Conservation (phyloP, 768 basidiomycete species). For the Russula griseocarnosa region DNA sequence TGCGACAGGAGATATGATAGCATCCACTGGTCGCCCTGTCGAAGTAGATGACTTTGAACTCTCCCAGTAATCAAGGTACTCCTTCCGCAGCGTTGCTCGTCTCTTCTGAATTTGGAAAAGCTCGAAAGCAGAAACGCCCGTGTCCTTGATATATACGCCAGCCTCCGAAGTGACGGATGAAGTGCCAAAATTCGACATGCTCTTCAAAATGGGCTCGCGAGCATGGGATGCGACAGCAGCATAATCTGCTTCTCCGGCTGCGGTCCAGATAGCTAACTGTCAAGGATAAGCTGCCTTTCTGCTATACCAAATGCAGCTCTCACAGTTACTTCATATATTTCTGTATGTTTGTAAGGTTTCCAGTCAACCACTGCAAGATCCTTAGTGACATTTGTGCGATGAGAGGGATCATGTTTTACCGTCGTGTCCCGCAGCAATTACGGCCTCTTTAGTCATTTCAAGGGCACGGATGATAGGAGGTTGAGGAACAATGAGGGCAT, state of each 20-base stretch:
- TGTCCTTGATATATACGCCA: conserved; percentile 9
- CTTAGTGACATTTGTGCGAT: neutral
- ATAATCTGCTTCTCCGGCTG: conserved; percentile 21
- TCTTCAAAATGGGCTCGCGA: conserved; percentile 26
- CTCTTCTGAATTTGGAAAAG: conserved; percentile 47
- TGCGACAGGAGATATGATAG: conserved; percentile 46
- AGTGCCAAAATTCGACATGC: conserved; percentile 11
- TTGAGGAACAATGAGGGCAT: conserved; percentile 45
- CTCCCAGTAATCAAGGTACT: conserved; percentile 49
- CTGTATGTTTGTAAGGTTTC: conserved; percentile 31
- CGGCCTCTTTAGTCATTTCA: conserved; percentile 41
- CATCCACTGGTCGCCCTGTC: conserved; percentile 51
- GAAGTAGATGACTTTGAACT: conserved; percentile 41
- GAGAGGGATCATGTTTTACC: conserved; percentile 32
- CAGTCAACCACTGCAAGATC: conserved; percentile 38
- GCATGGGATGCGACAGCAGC: conserved; percentile 16
- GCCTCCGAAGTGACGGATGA: neutral
- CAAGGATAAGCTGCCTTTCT: neutral
- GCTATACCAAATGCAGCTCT: neutral
- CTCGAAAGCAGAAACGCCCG: conserved; percentile 30
- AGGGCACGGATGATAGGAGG: conserved; percentile 54
- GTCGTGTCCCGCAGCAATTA: conserved; percentile 49
- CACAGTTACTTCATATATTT: conserved; percentile 35
- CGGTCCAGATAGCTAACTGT: conserved; percentile 24
- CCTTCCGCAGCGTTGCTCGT: conserved; percentile 41